Percentiles rank a stretch among this genome's conserved stretches.
Evolutionary conservation across 768 basidiomycete species (phyloP).

Genomic region (Lactarius vividus): DNA sequence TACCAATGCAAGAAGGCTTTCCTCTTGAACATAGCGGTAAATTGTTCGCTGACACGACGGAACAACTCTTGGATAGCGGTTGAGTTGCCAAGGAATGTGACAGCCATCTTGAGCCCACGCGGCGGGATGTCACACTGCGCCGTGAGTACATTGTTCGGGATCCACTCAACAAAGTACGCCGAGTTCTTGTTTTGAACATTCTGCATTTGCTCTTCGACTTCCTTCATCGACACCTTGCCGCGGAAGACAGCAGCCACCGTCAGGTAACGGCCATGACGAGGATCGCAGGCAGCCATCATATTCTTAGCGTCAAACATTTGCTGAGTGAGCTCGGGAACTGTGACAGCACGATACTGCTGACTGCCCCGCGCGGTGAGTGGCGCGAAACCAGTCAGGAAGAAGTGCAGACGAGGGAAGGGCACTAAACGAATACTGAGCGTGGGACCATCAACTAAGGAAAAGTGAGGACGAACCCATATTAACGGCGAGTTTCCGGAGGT

Average conservation of each 20-base stretch:
- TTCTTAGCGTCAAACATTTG: constrained; percentile 99
- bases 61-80: constrained; percentile 97
- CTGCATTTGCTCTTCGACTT: constrained; percentile 99
- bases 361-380: constrained; percentile 92
- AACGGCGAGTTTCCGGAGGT: constrained; percentile 95
- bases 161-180: constrained; percentile 99
- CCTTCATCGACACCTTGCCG: constrained; percentile 99
- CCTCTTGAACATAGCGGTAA: constrained; percentile 98
- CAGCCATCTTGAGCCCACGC: constrained; percentile 93
- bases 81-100: constrained; percentile 96
- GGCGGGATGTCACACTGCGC: constrained; percentile 99
- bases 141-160: constrained; percentile 97
- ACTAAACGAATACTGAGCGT: constrained; percentile 45
- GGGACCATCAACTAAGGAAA: neutral
- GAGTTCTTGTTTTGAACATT: constrained; percentile 97
- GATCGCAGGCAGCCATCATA: constrained; percentile 99
- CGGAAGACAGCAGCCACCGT: constrained; percentile 98
- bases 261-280: constrained; percentile 93
- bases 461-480: constrained; percentile 83
- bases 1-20: constrained; percentile 99
- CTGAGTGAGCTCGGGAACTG: constrained; percentile 95
- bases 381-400: constrained; percentile 98
- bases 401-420: constrained; percentile 98
- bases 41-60: constrained; percentile 98
- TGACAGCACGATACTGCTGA: constrained; percentile 94